Percentiles rank a stretch among this genome's conserved stretches.
Conservation (phyloP, 176 grass and related monocot species). For the Triticum dicoccoides region DNA sequence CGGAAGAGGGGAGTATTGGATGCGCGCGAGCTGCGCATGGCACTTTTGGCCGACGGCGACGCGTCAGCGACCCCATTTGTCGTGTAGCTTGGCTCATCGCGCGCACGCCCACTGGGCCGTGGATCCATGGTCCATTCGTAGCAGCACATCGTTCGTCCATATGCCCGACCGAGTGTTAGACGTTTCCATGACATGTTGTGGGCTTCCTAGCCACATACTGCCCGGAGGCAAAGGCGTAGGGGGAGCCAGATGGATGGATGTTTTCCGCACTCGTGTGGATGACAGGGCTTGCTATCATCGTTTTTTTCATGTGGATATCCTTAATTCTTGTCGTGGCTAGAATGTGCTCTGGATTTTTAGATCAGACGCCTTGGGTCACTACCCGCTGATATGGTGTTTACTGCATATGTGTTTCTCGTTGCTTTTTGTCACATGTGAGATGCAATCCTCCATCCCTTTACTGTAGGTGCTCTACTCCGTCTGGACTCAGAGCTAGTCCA, state of each 20-base stretch:
- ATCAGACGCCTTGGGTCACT: neutral
- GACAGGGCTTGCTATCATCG: neutral
- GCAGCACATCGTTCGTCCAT: neutral
- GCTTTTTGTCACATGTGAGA: too few species aligned
- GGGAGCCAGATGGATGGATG: neutral
- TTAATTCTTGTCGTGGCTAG: neutral
- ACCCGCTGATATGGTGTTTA: neutral
- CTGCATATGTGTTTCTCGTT: neutral
- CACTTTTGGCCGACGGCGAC: conserved; percentile 36
- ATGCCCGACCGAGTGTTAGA: too few species aligned
- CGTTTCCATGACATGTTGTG: neutral
- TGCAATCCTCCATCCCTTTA: too few species aligned
- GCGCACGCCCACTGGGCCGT: neutral
- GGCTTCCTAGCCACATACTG: neutral
- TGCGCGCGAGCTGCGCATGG: neutral
- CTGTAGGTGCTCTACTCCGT: too few species aligned
- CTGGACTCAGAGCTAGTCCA: too few species aligned
- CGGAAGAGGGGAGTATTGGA: too few species aligned
- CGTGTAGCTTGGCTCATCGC: neutral
- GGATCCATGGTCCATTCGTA: neutral
- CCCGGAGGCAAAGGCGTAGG: neutral
- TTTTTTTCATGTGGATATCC: neutral
- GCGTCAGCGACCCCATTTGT: conserved; percentile 29
- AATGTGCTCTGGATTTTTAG: neutral
- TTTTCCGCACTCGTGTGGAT: neutral